Percentiles rank a stretch among this genome's conserved stretches.
Evolutionary conservation across 768 basidiomycete species (phyloP).

Genomic region (Xanthoconium purpureum): DNA sequence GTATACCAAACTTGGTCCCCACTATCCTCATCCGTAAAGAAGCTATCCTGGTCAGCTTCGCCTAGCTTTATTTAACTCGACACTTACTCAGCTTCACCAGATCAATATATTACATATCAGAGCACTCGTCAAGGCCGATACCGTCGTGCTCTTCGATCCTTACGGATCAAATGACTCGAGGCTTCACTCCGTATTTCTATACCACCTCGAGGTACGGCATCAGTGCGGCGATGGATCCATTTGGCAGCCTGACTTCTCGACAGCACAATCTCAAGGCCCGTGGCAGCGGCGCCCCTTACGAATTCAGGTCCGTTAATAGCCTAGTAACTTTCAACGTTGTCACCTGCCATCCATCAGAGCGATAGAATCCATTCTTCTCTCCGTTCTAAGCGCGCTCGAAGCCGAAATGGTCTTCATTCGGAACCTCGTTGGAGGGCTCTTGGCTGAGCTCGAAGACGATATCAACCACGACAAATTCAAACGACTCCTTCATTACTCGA

Average conservation of each 20-base stretch:
- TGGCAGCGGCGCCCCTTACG: conserved; percentile 71
- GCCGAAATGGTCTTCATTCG: conserved; percentile 96
- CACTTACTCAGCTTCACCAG: conserved; percentile 37
- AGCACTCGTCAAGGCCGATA: conserved; percentile 89
- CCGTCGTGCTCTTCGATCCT: conserved; percentile 89
- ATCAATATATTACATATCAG: conserved; percentile 94
- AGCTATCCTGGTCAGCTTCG: conserved; percentile 72
- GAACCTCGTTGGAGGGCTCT: conserved; percentile 81
- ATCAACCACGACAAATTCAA: conserved; percentile 96
- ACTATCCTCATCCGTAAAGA: conserved; percentile 88
- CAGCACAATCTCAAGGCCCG: conserved; percentile 84
- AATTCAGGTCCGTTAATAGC: conserved; percentile 63
- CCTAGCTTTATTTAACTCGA: neutral
- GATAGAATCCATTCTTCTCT: conserved; percentile 88
- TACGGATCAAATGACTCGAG: conserved; percentile 85
- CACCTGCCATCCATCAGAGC: conserved; percentile 52
- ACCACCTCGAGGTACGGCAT: conserved; percentile 71
- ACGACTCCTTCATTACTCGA: conserved; percentile 86
- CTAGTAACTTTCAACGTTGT: conserved; percentile 13
- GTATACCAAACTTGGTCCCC: conserved; percentile 90
- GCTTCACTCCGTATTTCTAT: conserved; percentile 82
- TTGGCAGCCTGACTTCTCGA: conserved; percentile 11
- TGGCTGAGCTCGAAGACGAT: conserved; percentile 92
- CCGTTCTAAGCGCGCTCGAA: conserved; percentile 88
- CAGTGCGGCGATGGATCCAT: conserved; percentile 10